These are phyloP conservation scores for Coelastrella sp. DNA, from an alignment of 139 green algal genomes.

Conservation along the genomic window DNA sequence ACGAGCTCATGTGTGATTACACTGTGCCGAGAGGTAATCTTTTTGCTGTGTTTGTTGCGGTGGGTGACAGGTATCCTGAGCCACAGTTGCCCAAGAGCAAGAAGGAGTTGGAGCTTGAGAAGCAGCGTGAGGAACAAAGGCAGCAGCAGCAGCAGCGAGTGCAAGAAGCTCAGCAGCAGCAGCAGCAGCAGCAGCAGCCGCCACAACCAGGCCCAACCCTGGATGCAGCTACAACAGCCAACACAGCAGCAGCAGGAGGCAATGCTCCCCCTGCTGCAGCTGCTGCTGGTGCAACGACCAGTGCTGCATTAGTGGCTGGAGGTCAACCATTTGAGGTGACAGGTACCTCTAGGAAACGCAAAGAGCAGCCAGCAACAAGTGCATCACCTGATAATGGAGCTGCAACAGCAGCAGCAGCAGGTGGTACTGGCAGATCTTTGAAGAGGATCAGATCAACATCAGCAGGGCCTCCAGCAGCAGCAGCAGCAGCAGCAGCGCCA, in stretches of 20 bases:
- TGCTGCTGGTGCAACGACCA: no score
- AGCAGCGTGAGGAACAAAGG: background rate
- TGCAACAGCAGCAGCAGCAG: slow-evolving; percentile 15
- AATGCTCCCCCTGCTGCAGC: no score
- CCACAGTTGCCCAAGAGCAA: slow-evolving; percentile 15
- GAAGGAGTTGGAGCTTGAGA: background rate
- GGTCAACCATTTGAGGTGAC: no score
- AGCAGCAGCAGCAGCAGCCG: slow-evolving; percentile 24
- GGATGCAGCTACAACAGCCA: background rate
- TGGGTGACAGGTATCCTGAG: slow-evolving; percentile 33
- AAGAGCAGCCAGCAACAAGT: background rate
- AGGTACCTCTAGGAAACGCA: no score
- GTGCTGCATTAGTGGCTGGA: no score
- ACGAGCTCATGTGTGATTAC: no score
- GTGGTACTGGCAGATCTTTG: background rate
- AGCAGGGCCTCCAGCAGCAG: no score
- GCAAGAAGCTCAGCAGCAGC: background rate
- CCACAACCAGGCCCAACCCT: no score
- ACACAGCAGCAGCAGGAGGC: background rate
- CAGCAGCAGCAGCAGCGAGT: background rate
- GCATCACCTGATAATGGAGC: background rate
- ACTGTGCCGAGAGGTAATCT: no score
- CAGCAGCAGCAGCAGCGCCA: slow-evolving; percentile 1
- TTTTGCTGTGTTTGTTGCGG: no score
- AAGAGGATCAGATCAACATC: background rate